Evolutionary conservation across 129 eudicot genomes (phyloP), one percentile per base, ranked within the genome.

Genomic region (Flaveria brownii): DNA sequence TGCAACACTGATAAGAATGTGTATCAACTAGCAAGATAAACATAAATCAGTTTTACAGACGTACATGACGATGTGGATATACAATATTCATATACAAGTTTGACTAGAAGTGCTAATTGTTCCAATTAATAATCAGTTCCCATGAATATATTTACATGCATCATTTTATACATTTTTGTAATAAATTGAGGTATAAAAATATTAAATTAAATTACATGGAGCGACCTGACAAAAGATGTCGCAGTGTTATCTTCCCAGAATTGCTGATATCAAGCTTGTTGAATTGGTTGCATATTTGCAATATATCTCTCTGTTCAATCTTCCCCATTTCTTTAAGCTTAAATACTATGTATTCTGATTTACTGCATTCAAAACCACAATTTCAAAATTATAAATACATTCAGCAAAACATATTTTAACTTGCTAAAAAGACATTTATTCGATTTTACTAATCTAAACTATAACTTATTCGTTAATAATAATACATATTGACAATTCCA

Each of bases 301-400:
- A 2, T 57, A 93, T 64, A 62, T 93, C 98, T 55, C 92, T 84
- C 75, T 93, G 89, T 28, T 66, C 70, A 12, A 93, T 86, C 86
- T 86, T 90, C 49, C 96, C 91, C 90, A 87, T 87, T 84, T 87
- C 86, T 80, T 89, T 87, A 4, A 89, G 85, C 88, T 92, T 92
- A 81, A 84, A 89, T 10, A 92, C 66, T 9, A 90, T 74, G 70
- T 88, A 93, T 77, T 93, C 98, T 41, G 92, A 89, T 79, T 89
- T 92, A 72, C 97, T 89, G 90, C 79, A 75, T 28, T 70, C 71
- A 70, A 23, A 75, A 46, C 3, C 20, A 22, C 63, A 61, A 71
- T 33, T 30, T 70, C 42, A 56, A 4, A 33, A 17, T n/a, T 54
- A 22, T 45, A 1, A 30, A 30, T 30, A 3, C 36, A 30, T 30